Conservation (phyloP, 768 basidiomycete species). For the Mycena latifolia region DNA sequence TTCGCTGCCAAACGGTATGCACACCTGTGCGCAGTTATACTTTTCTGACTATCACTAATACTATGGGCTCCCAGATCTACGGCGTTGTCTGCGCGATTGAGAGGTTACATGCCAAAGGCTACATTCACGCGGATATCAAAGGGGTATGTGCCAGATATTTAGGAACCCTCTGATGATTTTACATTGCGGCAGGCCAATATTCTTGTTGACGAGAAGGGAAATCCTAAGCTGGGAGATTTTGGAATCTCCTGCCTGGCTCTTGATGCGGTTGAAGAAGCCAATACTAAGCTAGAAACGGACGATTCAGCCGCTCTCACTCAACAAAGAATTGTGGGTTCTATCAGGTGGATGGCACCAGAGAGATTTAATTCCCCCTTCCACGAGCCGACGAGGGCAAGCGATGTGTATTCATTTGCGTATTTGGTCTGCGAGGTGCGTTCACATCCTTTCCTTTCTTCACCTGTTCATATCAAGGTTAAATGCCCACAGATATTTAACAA, state of each 20-base stretch:
- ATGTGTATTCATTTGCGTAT: constrained; percentile 15
- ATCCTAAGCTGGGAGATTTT: constrained; percentile 12
- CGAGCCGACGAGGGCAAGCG: constrained; percentile 12
- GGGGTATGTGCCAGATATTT: neutral
- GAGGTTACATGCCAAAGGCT: neutral
- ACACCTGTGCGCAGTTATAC: too few relatives aligned
- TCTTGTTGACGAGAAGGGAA: neutral
- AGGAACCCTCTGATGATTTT: neutral
- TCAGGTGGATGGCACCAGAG: constrained; percentile 19
- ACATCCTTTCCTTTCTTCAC: neutral
- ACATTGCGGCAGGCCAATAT: constrained; percentile 5
- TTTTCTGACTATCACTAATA: neutral
- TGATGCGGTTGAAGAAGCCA: neutral
- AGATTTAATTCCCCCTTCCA: neutral
- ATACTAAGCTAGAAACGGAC: neutral
- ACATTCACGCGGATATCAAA: constrained; percentile 19
- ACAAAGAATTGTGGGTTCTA: neutral
- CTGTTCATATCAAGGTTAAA: neutral
- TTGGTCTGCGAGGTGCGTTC: constrained; percentile 2
- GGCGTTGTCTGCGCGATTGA: neutral
- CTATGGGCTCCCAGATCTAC: neutral
- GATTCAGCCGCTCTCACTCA: neutral
- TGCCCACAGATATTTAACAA: constrained; percentile 4
- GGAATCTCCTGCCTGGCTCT: constrained; percentile 9
- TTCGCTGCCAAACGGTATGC: constrained; percentile 1